Evolutionary conservation across 2,329 filamentous ascomycete species (phyloP).

Genomic region (Trichoderma harzianum): DNA sequence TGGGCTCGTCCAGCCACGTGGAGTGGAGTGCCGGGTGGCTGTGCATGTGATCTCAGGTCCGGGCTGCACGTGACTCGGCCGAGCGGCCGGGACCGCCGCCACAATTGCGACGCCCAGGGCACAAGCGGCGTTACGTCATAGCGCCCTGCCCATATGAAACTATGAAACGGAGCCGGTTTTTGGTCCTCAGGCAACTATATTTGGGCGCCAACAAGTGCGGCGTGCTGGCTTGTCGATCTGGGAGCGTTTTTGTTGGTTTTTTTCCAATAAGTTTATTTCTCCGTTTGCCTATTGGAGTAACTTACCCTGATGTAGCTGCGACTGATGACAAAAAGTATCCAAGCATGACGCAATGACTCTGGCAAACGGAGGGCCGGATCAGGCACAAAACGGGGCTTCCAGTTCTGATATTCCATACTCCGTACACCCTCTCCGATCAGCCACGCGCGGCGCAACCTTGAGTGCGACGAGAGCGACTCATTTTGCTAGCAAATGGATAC

Average conservation of each 20-base stretch:
- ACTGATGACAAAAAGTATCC: neutral
- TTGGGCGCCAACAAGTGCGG: neutral
- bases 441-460: neutral
- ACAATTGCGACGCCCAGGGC: neutral
- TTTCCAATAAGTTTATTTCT: neutral
- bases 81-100: conserved; percentile 16
- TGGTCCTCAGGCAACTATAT: neutral
- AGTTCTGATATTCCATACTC: neutral
- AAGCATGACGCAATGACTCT: conserved; percentile 6
- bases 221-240: neutral
- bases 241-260: neutral
- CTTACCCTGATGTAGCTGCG: neutral
- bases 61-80: conserved; percentile 13
- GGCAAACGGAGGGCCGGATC: neutral
- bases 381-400: neutral
- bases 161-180: neutral
- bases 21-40: conserved; percentile 8
- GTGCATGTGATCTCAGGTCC: neutral
- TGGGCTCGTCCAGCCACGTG: conserved; percentile 10
- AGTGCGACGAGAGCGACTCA: neutral
- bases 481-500: neutral
- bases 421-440: neutral
- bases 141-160: neutral
- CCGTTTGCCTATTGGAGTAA: neutral
- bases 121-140: conserved; percentile 4